phyloP scores from a whole-genome alignment of 1,284 basidiomycete genomes.

The Ceratobasidium sp. region DNA sequence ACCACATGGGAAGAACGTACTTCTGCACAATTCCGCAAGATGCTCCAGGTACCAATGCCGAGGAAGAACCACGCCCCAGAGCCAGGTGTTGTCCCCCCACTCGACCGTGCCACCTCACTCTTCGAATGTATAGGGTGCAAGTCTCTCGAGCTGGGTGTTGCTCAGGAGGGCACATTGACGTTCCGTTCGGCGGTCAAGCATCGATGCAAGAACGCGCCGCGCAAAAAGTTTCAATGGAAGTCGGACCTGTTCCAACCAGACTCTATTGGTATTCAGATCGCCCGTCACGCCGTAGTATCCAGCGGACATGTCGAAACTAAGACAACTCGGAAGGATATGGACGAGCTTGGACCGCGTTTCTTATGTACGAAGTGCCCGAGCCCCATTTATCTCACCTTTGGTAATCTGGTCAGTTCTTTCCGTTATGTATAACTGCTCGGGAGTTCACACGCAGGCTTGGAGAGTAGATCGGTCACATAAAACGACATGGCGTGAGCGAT shows the following conservation, averaged over 20 bases:
- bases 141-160: constrained; percentile 14
- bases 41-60: constrained; percentile 31
- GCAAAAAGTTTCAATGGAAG: constrained; percentile 21
- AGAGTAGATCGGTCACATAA: constrained; percentile 37
- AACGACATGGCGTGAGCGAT: constrained; percentile 14
- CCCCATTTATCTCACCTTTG: constrained; percentile 19
- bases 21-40: constrained; percentile 34
- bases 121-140: constrained; percentile 40
- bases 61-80: constrained; percentile 28
- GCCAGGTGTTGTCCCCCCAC: constrained; percentile 21
- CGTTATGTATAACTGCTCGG: neutral
- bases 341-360: constrained; percentile 22
- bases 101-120: constrained; percentile 34
- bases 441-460: neutral
- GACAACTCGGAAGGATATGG: constrained; percentile 16
- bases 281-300: constrained; percentile 3
- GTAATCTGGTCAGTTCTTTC: constrained; percentile 11
- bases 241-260: constrained; percentile 28
- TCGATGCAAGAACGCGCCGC: constrained; percentile 21
- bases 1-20: constrained; percentile 30
- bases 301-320: constrained; percentile 15
- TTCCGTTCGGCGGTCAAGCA: constrained; percentile 33
- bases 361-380: constrained; percentile 20
- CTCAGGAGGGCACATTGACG: constrained; percentile 38
- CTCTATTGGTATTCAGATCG: constrained; percentile 20